Conservation (phyloP, 768 basidiomycete species). For the Gloeophyllum trabeum region DNA sequence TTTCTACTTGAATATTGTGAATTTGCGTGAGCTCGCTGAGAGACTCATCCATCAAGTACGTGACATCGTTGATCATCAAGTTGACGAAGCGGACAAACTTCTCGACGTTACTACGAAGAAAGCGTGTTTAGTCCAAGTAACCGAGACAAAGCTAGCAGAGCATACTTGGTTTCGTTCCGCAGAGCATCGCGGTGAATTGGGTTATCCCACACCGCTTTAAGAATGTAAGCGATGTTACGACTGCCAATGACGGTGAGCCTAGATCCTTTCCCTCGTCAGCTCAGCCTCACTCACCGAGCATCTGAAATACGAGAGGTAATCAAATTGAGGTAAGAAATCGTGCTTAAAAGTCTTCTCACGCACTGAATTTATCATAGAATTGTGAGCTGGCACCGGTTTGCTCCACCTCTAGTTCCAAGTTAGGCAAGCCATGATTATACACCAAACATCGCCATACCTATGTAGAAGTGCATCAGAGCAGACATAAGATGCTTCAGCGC, state of each 20-base stretch:
- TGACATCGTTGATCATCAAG: slow-evolving; percentile 97
- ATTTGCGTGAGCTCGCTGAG: slow-evolving; percentile 84
- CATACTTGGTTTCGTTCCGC: slow-evolving; percentile 66
- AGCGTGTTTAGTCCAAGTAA: not conserved
- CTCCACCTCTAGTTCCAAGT: slow-evolving; percentile 70
- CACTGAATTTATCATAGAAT: slow-evolving; percentile 97
- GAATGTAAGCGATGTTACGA: slow-evolving; percentile 77
- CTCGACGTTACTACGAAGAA: slow-evolving; percentile 58
- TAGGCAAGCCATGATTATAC: not conserved
- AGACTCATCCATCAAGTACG: slow-evolving; percentile 96
- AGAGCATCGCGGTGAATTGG: slow-evolving; percentile 82
- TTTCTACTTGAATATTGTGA: slow-evolving; percentile 74
- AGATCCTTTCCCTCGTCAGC: not conserved
- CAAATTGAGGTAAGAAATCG: slow-evolving; percentile 1
- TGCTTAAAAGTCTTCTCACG: slow-evolving; percentile 18
- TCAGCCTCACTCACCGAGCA: slow-evolving; percentile 30
- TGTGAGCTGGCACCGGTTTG: slow-evolving; percentile 96
- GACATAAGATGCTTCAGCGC: slow-evolving; percentile 86
- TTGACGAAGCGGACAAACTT: slow-evolving; percentile 95
- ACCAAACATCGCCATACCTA: slow-evolving; percentile 42
- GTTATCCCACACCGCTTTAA: slow-evolving; percentile 89
- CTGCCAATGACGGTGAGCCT: slow-evolving; percentile 24
- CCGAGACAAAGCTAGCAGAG: not conserved
- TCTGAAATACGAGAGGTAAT: slow-evolving; percentile 25
- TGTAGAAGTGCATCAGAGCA: slow-evolving; percentile 88